phyloP scores from a whole-genome alignment of 306 rosid genomes.

The Argentina anserina region DNA sequence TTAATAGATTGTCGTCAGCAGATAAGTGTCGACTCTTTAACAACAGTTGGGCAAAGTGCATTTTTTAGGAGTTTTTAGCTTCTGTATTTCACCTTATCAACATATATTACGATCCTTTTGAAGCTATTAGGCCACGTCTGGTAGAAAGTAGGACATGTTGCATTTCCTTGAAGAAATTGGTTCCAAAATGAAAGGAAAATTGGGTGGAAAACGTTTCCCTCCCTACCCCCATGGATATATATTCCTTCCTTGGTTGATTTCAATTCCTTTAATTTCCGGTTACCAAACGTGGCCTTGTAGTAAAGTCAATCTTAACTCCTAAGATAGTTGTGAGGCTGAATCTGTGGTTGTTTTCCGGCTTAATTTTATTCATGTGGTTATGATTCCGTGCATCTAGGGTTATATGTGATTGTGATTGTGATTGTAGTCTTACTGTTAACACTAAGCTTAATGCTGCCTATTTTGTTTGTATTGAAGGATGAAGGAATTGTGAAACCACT shows the following conservation, averaged over 20 bases:
- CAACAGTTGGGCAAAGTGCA: background rate
- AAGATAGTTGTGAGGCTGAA: background rate
- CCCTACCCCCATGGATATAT: too few relatives aligned
- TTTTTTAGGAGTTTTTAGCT: too few relatives aligned
- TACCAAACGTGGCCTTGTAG: too few relatives aligned
- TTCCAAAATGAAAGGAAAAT: too few relatives aligned
- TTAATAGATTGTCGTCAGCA: background rate
- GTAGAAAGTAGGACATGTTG: too few relatives aligned
- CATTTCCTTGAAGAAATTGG: too few relatives aligned
- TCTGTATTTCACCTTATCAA: background rate
- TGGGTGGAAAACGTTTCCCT: too few relatives aligned
- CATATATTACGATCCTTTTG: background rate
- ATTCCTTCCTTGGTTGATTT: too few relatives aligned
- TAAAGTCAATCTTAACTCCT: too few relatives aligned
- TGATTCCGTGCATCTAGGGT: background rate
- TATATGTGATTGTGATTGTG: background rate
- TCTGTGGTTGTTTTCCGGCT: background rate
- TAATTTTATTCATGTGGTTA: background rate
- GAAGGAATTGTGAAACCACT: too few relatives aligned
- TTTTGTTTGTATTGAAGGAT: background rate
- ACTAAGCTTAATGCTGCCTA: too few relatives aligned
- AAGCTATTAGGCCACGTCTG: background rate
- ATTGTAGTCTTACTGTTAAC: background rate
- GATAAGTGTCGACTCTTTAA: background rate
- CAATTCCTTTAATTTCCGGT: too few relatives aligned